Evolutionary conservation across 2,329 filamentous ascomycete genomes (phyloP), one percentile per base, ranked within the genome.

Genomic region (Cercospora citrullina): DNA sequence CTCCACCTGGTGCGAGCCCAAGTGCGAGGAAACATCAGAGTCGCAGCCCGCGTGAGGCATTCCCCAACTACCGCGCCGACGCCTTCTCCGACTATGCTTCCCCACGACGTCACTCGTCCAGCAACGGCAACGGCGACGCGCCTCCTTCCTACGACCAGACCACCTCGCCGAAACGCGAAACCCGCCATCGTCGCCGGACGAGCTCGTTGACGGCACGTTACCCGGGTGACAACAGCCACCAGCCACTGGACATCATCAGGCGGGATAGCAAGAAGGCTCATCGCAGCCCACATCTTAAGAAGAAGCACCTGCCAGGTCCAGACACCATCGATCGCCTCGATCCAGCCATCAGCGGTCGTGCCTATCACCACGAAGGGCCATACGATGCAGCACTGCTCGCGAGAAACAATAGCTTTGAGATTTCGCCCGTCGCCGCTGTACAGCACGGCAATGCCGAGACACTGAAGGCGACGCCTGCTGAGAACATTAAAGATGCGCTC

Each of bases 311-410:
- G 16, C 87, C 89, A 28, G 86, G 86, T 57, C 86, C 92, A 1
- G 94, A 98, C 78, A 84, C 85, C 8, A 95, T 98, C 75, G 94
- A 97, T 78, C 82, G 84, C 5, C 87, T 98, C 1, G 94, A 97
- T 77, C 84, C 83, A 63, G 82, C 85, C 2, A 79, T 86, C n/a
- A 86, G 87, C 63, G 86, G 87, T 61, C 85, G 85, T 18, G 81
- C 85, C 2, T 97, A 96, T 79, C 94, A 97, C 79, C 94, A 98
- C 75, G 92, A 90, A 71, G 94, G 94, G 0, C 94, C 94, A 0
- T 98, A 91, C 74, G 94, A 98, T 77, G 92, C 94, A 9, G 90
- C 92, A 2, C 84, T 92, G 63, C 83, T 90, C 1, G 87, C 91
- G 12, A 87, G 92, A 59, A 97, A 97, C 80, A 84, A 81, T 4